Conservation (phyloP, 148 eudicot species). For the Talinum fruticosum region DNA sequence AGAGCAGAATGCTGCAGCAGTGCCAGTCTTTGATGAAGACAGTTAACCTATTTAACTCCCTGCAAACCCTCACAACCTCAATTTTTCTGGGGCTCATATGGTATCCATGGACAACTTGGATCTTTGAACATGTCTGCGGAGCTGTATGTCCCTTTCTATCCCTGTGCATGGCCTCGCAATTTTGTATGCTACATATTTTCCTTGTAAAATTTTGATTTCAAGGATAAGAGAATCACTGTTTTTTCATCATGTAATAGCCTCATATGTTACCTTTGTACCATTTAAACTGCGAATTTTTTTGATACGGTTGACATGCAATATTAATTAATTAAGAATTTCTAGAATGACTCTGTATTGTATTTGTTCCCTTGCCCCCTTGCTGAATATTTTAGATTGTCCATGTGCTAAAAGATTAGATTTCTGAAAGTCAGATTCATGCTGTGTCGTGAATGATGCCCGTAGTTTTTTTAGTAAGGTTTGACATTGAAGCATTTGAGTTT, state of each 20-base stretch:
- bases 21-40: neutral
- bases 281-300: no score
- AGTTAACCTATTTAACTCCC: neutral
- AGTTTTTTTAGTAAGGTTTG: neutral
- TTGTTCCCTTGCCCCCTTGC: neutral
- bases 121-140: slow-evolving; percentile 2
- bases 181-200: slow-evolving; percentile 7
- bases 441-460: neutral
- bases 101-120: neutral
- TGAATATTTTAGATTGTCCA: neutral
- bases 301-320: neutral
- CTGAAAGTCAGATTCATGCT: neutral
- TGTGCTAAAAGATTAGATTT: neutral
- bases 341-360: neutral
- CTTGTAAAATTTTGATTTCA: neutral
- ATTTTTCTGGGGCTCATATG: neutral
- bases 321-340: neutral
- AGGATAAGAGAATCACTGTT: neutral
- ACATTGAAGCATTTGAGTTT: no score
- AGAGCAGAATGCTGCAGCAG: neutral
- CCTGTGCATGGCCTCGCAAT: neutral
- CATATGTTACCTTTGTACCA: neutral
- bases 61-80: neutral
- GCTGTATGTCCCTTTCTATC: slow-evolving; percentile 22
- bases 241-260: neutral